Evolutionary conservation across 768 basidiomycete genomes (phyloP), one percentile per base, ranked within the genome.

Genomic region (Amyloporia xantha): DNA sequence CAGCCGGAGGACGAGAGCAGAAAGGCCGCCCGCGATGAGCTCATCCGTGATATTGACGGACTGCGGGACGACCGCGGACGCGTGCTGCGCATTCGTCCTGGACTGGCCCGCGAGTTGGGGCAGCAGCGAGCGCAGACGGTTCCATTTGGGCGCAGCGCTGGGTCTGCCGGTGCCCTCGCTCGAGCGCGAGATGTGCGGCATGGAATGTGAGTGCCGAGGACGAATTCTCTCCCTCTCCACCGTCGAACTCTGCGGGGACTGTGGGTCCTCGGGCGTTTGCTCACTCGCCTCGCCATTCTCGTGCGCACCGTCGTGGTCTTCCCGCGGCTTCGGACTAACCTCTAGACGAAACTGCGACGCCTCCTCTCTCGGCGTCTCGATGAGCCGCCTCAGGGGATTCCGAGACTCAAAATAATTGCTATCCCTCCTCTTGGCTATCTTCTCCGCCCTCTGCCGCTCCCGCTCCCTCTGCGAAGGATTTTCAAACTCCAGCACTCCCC

Each of bases 401-500:
- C 78, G 81, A 48, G 66, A 66, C 43, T 79, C 77, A 25, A 81
- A 79, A 4, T 66, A 53, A 41, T 66, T 58, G 48, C 68, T 62
- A 24, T 79, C 77, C 38, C 75, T 68, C 39, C 66, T 70, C 67
- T 77, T 80, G 15, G 77, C 77, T 57, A 80, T 79, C 50, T 68
- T 74, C 54, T 84, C 81, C 2, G 58, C 59, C 2, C 53, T 48
- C 21, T 72, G 71, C 19, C 70, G 71, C 41, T 69, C 65, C 38
- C 68, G 64, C 48, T 70, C 73, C 28, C 62, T 53, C 35, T 66
- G 63, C 28, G 68, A 67, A 7, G 54, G 59, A 36, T 65, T 62
- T 5, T 56, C 51, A 48, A 66, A 68, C 55, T 86, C 83, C 48
- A 88, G 63, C 6, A 74, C 84, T 38, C 82, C 77, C 21, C 86